A percentile compares a stretch with the other conserved stretches of the same genome.
phyloP scores from a whole-genome alignment of 441 rosid genomes.

The Sinapis alba region DNA sequence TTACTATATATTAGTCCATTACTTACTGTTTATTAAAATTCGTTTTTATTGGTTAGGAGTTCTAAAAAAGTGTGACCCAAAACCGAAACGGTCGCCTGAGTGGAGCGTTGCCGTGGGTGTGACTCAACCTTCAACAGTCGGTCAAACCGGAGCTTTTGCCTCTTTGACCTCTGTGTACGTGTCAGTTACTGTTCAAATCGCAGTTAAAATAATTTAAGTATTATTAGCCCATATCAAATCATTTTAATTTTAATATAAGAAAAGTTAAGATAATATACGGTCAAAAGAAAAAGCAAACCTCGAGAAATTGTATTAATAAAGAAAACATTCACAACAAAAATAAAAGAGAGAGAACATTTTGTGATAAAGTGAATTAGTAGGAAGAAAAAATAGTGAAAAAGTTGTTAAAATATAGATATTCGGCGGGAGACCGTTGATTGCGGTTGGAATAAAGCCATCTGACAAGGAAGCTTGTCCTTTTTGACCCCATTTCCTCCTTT shows the following conservation, averaged over 20 bases:
- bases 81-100: constrained; percentile 23
- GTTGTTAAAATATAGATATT: constrained; percentile 39
- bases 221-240: background rate
- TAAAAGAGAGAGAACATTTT: too few species aligned
- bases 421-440: constrained; percentile 94
- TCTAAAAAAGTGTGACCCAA: constrained; percentile 6
- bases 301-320: background rate
- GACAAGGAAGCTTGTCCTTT: constrained; percentile 51
- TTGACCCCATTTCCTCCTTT: constrained; percentile 48
- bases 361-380: too few species aligned
- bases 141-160: constrained; percentile 56
- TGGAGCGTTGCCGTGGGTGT: constrained; percentile 50
- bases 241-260: background rate
- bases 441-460: constrained; percentile 81
- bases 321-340: background rate
- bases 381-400: constrained; percentile 12
- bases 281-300: background rate
- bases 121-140: constrained; percentile 55
- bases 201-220: background rate
- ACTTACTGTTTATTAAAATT: background rate
- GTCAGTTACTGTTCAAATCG: constrained; percentile 6
- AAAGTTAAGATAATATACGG: background rate
- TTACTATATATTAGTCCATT: too few species aligned
- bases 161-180: constrained; percentile 44
- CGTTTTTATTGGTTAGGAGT: too few species aligned